Base-by-base conservation (phyloP, 164 flowering plant species). In the Annona squamosa region DNA sequence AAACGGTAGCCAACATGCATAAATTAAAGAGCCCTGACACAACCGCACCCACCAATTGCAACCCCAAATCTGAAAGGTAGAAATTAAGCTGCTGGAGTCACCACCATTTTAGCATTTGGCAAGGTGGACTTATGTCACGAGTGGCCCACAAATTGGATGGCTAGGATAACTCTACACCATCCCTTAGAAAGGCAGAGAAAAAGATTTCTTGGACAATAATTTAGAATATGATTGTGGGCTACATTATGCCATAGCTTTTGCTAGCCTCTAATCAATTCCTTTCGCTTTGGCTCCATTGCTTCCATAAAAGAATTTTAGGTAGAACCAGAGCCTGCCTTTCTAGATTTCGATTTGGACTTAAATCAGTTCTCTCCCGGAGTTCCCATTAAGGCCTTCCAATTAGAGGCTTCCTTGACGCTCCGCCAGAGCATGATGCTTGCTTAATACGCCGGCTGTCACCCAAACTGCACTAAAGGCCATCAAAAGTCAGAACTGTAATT, bases 161-260 rank as follows among this genome's bases (percentile, higher is more conserved):
- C 13, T 52, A 52, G 59, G 59, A 52, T 52, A 1, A 52, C 59
- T 52, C 59, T 52, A 52, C 13, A 9, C 59, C 59, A 52, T 9
- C 59, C 59, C 59, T 52, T 12, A 52, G 59, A 52, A 52, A 10
- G 59, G 9, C 18, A 68, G 52, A 41, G 43, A 62, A 41, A 16
- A 69, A 17, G 1, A 26, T 43, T 67, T 19, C 64, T 7, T 26
- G 5, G 42, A 19, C 37, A 63, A 63, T 45, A 46, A 26, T 72
- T 74, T 74, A 68, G 66, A 68, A 42, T 68, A 57, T 74, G 45
- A 68, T 74, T 68, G 71, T 37, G 67, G 71, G 61, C 76, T 74
- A 59, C 56, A 10, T 26, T 26, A 26, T 57, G 37, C 19, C 16
- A 12, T 67, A 70, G 72, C 65, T 47, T 70, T 48, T 42, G 13